Evolutionary conservation across 306 rosid species (phyloP).

Genomic region (Datisca glomerata): DNA sequence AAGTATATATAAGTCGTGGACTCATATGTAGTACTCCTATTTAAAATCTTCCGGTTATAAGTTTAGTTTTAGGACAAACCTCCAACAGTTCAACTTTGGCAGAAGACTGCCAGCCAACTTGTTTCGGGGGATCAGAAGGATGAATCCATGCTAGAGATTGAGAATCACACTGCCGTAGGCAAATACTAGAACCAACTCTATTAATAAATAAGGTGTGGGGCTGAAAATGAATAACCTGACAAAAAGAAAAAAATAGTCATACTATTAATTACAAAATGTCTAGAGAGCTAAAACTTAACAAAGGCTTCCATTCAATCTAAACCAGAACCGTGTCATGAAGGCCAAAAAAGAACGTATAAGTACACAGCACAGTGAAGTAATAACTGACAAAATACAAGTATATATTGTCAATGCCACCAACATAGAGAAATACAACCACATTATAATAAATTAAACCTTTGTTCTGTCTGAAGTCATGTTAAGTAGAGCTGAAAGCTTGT

Average conservation of each 20-base stretch:
- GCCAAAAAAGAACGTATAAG: no score
- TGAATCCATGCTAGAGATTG: slow-evolving; percentile 72
- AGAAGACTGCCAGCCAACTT: slow-evolving; percentile 71
- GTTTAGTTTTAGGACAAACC: slow-evolving; percentile 25
- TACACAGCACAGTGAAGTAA: no score
- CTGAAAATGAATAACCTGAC: slow-evolving; percentile 81
- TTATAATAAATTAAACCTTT: slow-evolving; percentile 38
- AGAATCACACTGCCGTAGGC: slow-evolving; percentile 83
- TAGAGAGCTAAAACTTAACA: no score
- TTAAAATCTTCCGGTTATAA: no score
- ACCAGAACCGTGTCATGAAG: neutral
- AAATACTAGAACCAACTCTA: slow-evolving; percentile 75
- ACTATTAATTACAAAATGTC: no score
- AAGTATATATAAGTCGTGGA: no score
- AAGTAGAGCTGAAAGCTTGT: slow-evolving; percentile 79
- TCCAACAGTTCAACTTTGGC: slow-evolving; percentile 72
- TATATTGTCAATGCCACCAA: neutral
- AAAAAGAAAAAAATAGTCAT: neutral
- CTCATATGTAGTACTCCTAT: no score
- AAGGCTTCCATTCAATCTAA: no score
- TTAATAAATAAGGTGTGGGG: slow-evolving; percentile 73
- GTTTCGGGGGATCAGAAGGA: slow-evolving; percentile 82
- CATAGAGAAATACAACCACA: neutral
- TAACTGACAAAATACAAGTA: no score
- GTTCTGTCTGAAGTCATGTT: slow-evolving; percentile 91